A percentile compares a stretch with the other conserved stretches of the same genome.
phyloP scores from a whole-genome alignment of 78 protist genomes.

The Salpingoeca rosetta region DNA sequence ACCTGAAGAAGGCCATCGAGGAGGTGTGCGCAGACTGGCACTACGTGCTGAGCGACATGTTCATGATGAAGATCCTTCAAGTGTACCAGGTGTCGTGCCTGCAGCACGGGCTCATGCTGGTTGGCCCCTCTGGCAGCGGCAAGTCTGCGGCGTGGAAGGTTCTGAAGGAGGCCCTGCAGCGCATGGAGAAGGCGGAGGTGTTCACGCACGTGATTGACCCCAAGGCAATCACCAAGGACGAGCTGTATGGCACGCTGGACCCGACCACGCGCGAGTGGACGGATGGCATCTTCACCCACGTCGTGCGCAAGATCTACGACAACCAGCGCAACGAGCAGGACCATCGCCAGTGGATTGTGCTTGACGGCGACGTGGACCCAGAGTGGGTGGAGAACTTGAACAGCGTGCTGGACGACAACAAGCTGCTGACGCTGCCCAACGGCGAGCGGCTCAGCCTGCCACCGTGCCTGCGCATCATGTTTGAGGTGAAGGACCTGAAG shows the following conservation, averaged over 20 bases:
- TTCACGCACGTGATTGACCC: constrained; percentile 85
- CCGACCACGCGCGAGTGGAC: constrained; percentile 96
- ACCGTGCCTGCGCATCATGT: constrained; percentile 78
- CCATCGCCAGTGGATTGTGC: constrained; percentile 88
- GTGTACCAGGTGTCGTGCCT: constrained; percentile 73
- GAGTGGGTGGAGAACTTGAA: constrained; percentile 98
- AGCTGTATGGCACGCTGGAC: constrained; percentile 88
- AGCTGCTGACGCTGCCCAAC: constrained; percentile 92
- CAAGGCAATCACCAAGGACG: constrained; percentile 90
- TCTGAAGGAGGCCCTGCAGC: constrained; percentile 65
- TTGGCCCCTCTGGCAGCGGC: constrained; percentile 89
- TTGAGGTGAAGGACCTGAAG: constrained; percentile 86
- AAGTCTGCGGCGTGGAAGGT: constrained; percentile 82
- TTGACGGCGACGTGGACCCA: constrained; percentile 99
- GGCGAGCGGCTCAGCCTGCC: constrained; percentile 96
- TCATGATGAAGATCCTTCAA: constrained; percentile 82
- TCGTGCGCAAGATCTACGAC: constrained; percentile 72
- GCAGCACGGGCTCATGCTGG: constrained; percentile 92
- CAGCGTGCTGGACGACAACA: constrained; percentile 95
- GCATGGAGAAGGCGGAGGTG: constrained; percentile 37
- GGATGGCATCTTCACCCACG: constrained; percentile 92
- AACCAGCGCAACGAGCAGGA: constrained; percentile 61
- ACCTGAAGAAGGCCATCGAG: constrained; percentile 19
- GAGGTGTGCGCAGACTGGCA: constrained; percentile 29
- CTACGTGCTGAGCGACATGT: constrained; percentile 39